These are phyloP conservation scores for Butyriboletus loyo DNA, from an alignment of 768 basidiomycete species.

Conservation along the genomic window DNA sequence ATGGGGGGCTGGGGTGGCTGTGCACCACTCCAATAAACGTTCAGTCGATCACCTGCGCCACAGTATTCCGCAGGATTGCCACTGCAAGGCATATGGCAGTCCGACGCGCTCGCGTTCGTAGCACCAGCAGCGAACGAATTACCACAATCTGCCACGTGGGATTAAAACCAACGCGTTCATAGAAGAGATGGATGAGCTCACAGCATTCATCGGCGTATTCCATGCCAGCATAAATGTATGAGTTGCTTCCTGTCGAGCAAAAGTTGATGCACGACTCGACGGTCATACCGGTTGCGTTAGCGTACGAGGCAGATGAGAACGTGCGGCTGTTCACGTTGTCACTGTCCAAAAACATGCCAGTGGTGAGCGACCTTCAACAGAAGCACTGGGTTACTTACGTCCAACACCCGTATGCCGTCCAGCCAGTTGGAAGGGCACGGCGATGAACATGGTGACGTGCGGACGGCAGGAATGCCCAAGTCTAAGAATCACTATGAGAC, in stretches of 20 bases:
- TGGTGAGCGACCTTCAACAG: conserved; percentile 10
- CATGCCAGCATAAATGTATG: conserved; percentile 64
- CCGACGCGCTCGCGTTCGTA: conserved; percentile 41
- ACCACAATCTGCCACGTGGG: conserved; percentile 52
- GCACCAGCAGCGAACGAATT: conserved; percentile 48
- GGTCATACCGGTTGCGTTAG: conserved; percentile 56
- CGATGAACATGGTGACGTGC: conserved; percentile 5
- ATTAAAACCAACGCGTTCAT: neutral
- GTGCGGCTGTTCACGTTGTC: conserved; percentile 60
- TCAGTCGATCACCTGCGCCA: conserved; percentile 57
- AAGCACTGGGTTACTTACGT: conserved; percentile 39
- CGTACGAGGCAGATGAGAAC: conserved; percentile 46
- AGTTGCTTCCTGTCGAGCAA: conserved; percentile 34
- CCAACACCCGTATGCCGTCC: conserved; percentile 61
- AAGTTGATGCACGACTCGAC: conserved; percentile 48
- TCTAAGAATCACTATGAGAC: conserved; percentile 10
- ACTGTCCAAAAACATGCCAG: conserved; percentile 33
- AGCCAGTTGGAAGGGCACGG: conserved; percentile 46
- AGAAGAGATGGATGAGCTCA: conserved; percentile 30
- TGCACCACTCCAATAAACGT: conserved; percentile 62
- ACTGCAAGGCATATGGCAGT: conserved; percentile 62
- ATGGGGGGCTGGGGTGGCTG: conserved; percentile 37
- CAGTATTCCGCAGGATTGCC: conserved; percentile 58
- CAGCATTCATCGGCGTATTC: conserved; percentile 69
- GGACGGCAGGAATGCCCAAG: conserved; percentile 1